A percentile compares a stretch with the other conserved stretches of the same genome.
These are phyloP conservation scores for Dactylellina cionopaga DNA, from an alignment of 2,329 filamentous ascomycete species.

Conservation along the genomic window DNA sequence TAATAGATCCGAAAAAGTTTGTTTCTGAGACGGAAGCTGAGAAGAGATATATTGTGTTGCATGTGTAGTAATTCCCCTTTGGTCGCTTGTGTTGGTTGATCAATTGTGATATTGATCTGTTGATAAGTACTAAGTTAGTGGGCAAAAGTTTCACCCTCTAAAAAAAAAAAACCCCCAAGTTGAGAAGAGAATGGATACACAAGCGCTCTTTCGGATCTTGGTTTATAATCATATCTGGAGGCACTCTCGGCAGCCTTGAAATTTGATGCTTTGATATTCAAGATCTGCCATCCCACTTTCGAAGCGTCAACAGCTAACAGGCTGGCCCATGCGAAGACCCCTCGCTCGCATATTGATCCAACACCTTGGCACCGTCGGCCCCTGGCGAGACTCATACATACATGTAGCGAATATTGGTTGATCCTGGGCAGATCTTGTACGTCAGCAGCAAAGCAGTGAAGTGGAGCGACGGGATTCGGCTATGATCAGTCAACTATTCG, in stretches of 20 bases:
- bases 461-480: constrained; percentile 10
- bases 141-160: too few relatives aligned
- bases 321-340: constrained; percentile 30
- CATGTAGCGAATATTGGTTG: constrained; percentile 11
- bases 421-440: constrained; percentile 38
- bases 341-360: constrained; percentile 36
- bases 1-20: too few relatives aligned
- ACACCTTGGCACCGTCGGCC: constrained; percentile 33
- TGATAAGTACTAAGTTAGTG: too few relatives aligned
- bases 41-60: too few relatives aligned
- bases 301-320: background rate
- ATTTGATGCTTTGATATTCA: constrained; percentile 15
- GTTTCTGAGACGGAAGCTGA: too few relatives aligned
- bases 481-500: constrained; percentile 6
- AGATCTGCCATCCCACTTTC: background rate
- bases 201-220: background rate
- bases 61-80: too few relatives aligned
- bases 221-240: too few relatives aligned
- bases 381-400: constrained; percentile 5
- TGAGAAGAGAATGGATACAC: background rate
- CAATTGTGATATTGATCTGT: too few relatives aligned
- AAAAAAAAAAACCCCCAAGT: too few relatives aligned
- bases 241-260: constrained; percentile 14
- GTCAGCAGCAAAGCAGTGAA: constrained; percentile 10
- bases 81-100: too few relatives aligned